These are phyloP conservation scores for Alloteropsis semialata DNA, from an alignment of 176 grass and related monocot genomes.

Conservation along the genomic window DNA sequence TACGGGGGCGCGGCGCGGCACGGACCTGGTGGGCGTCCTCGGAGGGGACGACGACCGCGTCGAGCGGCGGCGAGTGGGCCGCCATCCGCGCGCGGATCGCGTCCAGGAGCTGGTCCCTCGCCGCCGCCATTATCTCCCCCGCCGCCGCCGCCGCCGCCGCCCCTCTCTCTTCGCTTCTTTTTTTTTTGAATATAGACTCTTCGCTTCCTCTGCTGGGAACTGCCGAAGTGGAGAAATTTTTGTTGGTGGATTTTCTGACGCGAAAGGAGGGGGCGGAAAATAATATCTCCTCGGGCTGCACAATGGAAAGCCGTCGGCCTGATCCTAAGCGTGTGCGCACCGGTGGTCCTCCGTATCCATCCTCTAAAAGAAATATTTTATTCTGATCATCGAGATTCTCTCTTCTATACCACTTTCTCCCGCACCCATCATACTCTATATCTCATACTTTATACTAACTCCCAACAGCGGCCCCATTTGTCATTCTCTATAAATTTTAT, in stretches of 20 bases:
- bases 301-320: background rate
- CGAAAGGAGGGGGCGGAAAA: background rate
- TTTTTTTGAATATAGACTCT: too few relatives aligned
- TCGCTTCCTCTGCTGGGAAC: background rate
- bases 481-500: too few relatives aligned
- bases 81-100: conserved; percentile 73
- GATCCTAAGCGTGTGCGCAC: too few relatives aligned
- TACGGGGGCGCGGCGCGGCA: background rate
- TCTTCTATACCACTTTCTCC: too few relatives aligned
- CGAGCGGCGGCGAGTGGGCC: conserved; percentile 72
- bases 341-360: too few relatives aligned
- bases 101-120: conserved; percentile 64
- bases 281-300: background rate
- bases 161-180: background rate
- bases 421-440: too few relatives aligned
- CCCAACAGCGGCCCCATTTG: too few relatives aligned
- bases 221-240: background rate
- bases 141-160: background rate
- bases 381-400: too few relatives aligned
- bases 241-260: conserved; percentile 1
- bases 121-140: background rate
- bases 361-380: too few relatives aligned
- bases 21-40: conserved; percentile 95
- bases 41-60: conserved; percentile 83
- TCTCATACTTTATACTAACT: too few relatives aligned